Evolutionary conservation across 2,329 filamentous ascomycete genomes (phyloP).

Genomic region (Phoma sp.): DNA sequence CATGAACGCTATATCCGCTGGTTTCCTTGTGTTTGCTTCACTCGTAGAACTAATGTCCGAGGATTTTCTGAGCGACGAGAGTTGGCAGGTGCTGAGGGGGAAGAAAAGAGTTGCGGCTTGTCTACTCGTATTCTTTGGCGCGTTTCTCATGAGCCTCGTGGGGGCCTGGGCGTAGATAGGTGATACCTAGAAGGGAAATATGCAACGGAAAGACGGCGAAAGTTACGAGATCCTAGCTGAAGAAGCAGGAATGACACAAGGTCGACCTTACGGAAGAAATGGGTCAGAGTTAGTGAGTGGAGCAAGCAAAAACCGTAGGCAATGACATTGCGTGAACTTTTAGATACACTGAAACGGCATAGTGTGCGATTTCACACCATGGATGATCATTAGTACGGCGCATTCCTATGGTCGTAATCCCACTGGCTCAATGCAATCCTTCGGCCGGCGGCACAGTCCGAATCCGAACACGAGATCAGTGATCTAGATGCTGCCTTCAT

Average conservation of each 20-base stretch:
- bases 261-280: background rate
- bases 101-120: slow-evolving; percentile 68
- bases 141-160: slow-evolving; percentile 72
- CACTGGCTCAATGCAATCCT: background rate
- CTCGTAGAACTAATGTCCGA: slow-evolving; percentile 85
- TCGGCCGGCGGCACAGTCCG: background rate
- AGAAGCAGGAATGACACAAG: background rate
- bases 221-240: too few species aligned
- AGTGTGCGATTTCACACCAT: too few species aligned
- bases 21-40: slow-evolving; percentile 80
- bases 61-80: slow-evolving; percentile 80
- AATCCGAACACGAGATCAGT: background rate
- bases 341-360: background rate
- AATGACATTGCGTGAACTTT: background rate
- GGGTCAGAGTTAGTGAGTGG: background rate
- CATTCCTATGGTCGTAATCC: background rate
- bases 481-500: background rate
- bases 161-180: slow-evolving; percentile 69
- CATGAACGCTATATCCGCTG: slow-evolving; percentile 85
- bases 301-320: background rate
- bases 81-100: slow-evolving; percentile 70
- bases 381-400: too few species aligned
- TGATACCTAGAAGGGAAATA: background rate
- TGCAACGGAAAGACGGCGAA: background rate
- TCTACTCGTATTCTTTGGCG: slow-evolving; percentile 67